Conservation (phyloP, 768 basidiomycete species). For the Tulasnella sp. region DNA sequence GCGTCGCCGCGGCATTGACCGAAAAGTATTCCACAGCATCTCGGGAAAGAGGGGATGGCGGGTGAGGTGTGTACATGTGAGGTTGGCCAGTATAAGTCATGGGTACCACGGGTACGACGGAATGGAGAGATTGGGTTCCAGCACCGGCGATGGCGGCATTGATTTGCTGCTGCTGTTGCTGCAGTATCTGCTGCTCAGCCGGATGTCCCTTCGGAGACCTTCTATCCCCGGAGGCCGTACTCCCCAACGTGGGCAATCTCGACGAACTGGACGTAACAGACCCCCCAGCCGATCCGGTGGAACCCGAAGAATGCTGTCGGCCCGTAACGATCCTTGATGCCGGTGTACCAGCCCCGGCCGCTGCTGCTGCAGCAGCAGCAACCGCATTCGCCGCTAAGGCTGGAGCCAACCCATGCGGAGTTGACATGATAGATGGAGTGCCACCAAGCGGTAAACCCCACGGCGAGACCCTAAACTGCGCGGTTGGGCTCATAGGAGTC, state of each 20-base stretch:
- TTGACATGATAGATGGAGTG: neutral
- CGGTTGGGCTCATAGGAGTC: constrained; percentile 69
- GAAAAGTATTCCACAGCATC: constrained; percentile 62
- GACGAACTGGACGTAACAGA: neutral
- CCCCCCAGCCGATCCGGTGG: neutral
- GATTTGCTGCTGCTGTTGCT: neutral
- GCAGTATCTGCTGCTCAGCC: constrained; percentile 25
- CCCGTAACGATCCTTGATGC: neutral
- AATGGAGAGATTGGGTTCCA: neutral
- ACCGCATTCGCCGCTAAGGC: neutral
- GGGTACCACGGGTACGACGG: neutral
- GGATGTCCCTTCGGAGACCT: constrained; percentile 24
- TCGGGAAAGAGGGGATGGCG: constrained; percentile 18
- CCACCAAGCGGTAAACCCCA: neutral
- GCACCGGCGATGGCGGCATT: neutral
- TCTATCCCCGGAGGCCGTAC: neutral
- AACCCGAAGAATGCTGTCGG: constrained; percentile 14
- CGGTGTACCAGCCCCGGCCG: neutral
- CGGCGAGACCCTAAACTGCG: constrained; percentile 34
- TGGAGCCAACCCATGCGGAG: neutral
- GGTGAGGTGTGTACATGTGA: constrained; percentile 18
- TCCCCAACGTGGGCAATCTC: neutral
- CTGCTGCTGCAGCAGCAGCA: neutral
- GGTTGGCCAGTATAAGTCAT: constrained; percentile 17
- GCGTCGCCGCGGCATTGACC: constrained; percentile 48